Conservation (phyloP, 169 alveolate genomes). For the Plasmodium cynomolgi region DNA sequence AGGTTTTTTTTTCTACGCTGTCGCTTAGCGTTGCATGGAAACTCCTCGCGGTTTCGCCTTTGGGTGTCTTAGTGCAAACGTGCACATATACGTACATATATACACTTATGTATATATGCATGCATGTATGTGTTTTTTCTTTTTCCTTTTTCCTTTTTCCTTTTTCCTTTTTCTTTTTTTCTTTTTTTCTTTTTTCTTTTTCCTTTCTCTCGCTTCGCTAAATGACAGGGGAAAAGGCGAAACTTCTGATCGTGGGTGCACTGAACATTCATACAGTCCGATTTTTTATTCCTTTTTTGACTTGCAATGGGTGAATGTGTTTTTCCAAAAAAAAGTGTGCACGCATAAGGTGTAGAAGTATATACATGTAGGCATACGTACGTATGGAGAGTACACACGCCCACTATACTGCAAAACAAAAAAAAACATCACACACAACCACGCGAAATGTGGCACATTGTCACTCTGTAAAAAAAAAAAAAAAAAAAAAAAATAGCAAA, state of each 20-base stretch:
- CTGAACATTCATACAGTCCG: neutral
- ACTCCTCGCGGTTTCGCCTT: neutral
- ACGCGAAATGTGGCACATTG: neutral
- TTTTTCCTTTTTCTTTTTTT: neutral
- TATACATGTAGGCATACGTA: neutral
- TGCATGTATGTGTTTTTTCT: neutral
- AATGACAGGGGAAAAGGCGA: neutral
- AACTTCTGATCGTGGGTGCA: neutral
- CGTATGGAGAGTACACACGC: neutral
- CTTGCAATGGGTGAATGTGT: neutral
- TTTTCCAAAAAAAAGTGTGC: neutral
- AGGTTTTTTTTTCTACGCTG: neutral
- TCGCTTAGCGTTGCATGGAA: neutral
- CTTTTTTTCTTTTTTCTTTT: neutral
- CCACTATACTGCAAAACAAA: neutral
- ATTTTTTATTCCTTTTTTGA: neutral
- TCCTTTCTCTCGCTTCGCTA: neutral
- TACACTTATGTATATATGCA: neutral
- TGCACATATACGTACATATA: neutral
- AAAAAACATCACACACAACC: neutral
- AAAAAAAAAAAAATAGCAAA: neutral
- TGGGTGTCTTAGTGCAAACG: neutral
- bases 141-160: neutral
- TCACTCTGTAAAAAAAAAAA: neutral
- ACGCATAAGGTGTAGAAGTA: neutral